Conservation (phyloP, 192 early-diverging fungal genomes). For the Entomortierella chlamydospora region DNA sequence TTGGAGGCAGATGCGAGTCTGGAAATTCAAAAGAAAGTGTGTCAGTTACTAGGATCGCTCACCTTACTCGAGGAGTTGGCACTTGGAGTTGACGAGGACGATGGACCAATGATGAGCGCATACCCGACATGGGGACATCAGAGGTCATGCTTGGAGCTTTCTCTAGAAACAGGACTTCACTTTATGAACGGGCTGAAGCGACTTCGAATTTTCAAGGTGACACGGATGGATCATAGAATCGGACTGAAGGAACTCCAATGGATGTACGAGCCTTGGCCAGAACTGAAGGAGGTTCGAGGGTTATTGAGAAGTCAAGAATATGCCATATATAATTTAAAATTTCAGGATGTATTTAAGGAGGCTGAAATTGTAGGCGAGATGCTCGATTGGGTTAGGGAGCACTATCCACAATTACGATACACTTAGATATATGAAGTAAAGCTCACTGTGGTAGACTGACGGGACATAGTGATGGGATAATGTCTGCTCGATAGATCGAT, state of each 20-base stretch:
- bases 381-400: background rate
- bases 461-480: too few relatives aligned
- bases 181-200: constrained; percentile 7
- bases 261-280: constrained; percentile 1
- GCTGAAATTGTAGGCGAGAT: too few relatives aligned
- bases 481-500: too few relatives aligned
- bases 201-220: constrained; percentile 10
- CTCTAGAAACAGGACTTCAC: constrained; percentile 2
- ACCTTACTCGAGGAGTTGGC: constrained; percentile 2
- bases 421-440: too few relatives aligned
- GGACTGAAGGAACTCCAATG: constrained; percentile 5
- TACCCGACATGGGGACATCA: background rate
- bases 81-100: background rate
- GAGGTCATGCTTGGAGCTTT: background rate
- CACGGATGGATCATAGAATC: constrained; percentile 15
- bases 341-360: background rate
- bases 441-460: too few relatives aligned
- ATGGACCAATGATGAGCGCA: background rate
- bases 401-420: background rate
- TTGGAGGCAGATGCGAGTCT: background rate
- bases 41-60: constrained; percentile 2
- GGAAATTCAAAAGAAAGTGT: background rate
- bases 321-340: background rate
- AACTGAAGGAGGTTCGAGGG: background rate
- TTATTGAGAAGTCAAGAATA: background rate